Base-by-base conservation (phyloP, 2,329 filamentous ascomycete genomes). In the Exophiala sp. region DNA sequence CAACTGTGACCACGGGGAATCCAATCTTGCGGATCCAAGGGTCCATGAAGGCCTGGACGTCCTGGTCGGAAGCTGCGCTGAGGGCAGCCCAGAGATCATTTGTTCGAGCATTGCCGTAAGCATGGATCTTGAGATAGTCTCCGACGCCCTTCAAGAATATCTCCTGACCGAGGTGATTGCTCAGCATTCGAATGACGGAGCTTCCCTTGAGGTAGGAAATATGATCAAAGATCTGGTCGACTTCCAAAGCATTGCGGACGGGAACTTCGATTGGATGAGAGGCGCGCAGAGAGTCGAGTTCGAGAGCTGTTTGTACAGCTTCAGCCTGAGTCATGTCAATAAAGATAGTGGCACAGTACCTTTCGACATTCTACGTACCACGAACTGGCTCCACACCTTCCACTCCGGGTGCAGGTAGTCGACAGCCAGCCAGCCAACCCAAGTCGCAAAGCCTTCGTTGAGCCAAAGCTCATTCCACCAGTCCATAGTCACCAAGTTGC, bases 161-260 rank as follows among this genome's bases (percentile, higher is more conserved):
- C 63, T 95, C 82, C 45, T 86, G 83, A 11, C 89, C 89, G 14
- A 98, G 80, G 67, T 97, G 87, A 62, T 85, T 84, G 60, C 88
- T 91, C 62, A 98, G 72, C 93, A 98, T 98, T 64, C 93, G 86
- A 64, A 98, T 93, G 52, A 93, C 87, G 1, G 91, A 95, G 72
- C 88, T 95, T 29, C 93, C 93, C 73, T 98, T 97, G 56, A 94
- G 77, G 66, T 97, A 98, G 70, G 87, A 94, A 70, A 98, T 97
- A 66, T 85, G 81, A 67, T 98, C 93, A 64, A 98, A 98, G 58
- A 97, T 95, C 68, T 98, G 93, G 68, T 97, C 94, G 58, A 97
- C 88, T 61, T 97, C 93, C 9, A 97, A 79, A 23, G 90, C 93
- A 66, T 96, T 90, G 61, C 83, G 83, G 23, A 98, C 93, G 0